A percentile compares a stretch with the other conserved stretches of the same genome.
Evolutionary conservation across 345 rosid genomes (phyloP).

Genomic region (Crucihimalaya himalaica): DNA sequence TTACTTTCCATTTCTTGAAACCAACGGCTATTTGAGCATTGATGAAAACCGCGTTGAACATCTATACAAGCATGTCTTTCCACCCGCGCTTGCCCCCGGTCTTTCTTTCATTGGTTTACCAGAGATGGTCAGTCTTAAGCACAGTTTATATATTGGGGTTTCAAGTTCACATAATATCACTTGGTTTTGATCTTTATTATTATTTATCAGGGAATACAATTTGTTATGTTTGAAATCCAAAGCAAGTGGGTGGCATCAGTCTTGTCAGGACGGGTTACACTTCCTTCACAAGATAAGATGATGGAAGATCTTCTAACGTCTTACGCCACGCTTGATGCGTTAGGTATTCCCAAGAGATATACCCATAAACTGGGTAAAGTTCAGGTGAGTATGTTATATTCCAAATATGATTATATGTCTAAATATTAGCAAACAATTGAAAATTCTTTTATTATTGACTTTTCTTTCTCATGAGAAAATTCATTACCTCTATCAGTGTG

Average conservation of each 20-base stretch:
- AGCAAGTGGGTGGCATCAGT: slow-evolving; percentile 35
- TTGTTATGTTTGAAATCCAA: slow-evolving; percentile 27
- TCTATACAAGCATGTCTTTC: slow-evolving; percentile 73
- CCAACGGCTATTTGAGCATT: slow-evolving; percentile 57
- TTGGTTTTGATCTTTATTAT: not conserved
- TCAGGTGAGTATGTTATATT: not conserved
- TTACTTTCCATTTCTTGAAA: slow-evolving; percentile 75
- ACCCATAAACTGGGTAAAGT: slow-evolving; percentile 46
- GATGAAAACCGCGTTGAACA: slow-evolving; percentile 78
- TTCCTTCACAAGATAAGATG: slow-evolving; percentile 29
- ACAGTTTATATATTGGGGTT: not conserved
- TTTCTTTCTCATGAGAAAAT: too few species aligned
- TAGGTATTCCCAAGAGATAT: slow-evolving; percentile 56
- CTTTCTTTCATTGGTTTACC: slow-evolving; percentile 84
- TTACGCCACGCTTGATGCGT: slow-evolving; percentile 51
- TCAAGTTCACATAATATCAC: not conserved
- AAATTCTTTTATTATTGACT: too few species aligned
- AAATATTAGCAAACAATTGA: too few species aligned
- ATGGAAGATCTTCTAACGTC: slow-evolving; percentile 44
- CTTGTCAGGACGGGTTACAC: slow-evolving; percentile 26
- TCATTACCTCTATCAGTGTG: slow-evolving; percentile 11
- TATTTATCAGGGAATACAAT: not conserved
- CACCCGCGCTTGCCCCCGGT: slow-evolving; percentile 62
- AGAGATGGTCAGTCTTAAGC: slow-evolving; percentile 49
- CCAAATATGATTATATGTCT: not conserved